These are phyloP conservation scores for Eucalyptus polybractea DNA, from an alignment of 345 rosid species.

Conservation along the genomic window DNA sequence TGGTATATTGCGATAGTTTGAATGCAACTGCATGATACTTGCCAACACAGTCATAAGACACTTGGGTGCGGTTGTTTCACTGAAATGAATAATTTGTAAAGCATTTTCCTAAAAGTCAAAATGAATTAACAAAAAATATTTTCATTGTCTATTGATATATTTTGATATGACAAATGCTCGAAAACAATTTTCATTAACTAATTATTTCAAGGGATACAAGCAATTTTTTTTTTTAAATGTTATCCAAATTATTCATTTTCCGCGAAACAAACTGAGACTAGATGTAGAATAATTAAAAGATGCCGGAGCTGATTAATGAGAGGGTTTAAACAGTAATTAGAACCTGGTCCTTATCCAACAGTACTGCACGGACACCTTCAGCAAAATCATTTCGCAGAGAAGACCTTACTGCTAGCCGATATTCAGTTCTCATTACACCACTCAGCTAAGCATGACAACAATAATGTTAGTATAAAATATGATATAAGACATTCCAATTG, in stretches of 20 bases:
- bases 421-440: constrained; percentile 84
- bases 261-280: background rate
- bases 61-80: background rate
- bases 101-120: background rate
- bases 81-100: background rate
- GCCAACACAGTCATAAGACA: background rate
- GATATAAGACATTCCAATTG: background rate
- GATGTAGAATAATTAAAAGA: background rate
- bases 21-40: background rate
- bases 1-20: background rate
- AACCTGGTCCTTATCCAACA: constrained; percentile 95
- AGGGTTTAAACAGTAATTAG: background rate
- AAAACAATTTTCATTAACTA: background rate
- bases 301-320: background rate
- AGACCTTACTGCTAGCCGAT: constrained; percentile 71
- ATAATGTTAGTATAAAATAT: background rate
- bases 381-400: constrained; percentile 65
- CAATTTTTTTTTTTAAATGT: background rate
- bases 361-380: constrained; percentile 93
- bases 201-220: background rate
- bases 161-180: background rate
- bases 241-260: background rate
- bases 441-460: constrained; percentile 26
- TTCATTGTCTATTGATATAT: background rate
- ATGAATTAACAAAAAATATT: background rate